Evolutionary conservation across 768 basidiomycete genomes (phyloP), one percentile per base, ranked within the genome.

Genomic region (Clavulina sp.): DNA sequence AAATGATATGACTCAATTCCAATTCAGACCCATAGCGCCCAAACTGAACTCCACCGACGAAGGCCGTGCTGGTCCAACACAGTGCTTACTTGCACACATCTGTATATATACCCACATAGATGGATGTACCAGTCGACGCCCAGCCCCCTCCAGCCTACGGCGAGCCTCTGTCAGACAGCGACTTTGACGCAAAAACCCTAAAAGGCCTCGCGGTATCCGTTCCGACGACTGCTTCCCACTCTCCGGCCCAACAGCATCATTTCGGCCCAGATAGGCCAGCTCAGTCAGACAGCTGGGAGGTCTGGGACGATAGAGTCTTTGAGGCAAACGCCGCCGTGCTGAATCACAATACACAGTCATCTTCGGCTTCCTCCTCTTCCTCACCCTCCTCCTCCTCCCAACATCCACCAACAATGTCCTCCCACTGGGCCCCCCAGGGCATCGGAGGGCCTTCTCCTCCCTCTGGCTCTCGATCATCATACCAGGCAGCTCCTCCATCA

Each of bases 181-280:
- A n/a, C n/a, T n/a, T n/a, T n/a, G n/a, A n/a, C n/a, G n/a, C n/a
- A n/a, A n/a, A n/a, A n/a, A n/a, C n/a, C 71, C 1, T 73, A 73
- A 60, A 64, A 71, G 48, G 54, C 60, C 50, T 65, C 67, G 6
- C 59, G 67, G 21, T 60, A 65, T 38, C 65, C 64, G 40, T 74
- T 72, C 44, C 76, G 81, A 60, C 71, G 66, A 46, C 81, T 78
- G 63, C 64, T 72, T 38, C 60, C 68, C 2, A 63, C 64, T 46
- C 70, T 69, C 6, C 52, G 72, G 19, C 59, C 69, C 29, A 57
- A 65, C 46, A 77, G 74, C 24, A 54, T 68, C n/a, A 48, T 53
- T 19, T 58, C 62, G 19, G 56, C 64, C 5, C 62, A 64, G 44
- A 58, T 60, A 4, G 23, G 47, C 5, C 47, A 38, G 34, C 34